Conservation (phyloP, 148 eudicot genomes). For the Vaccinium vitisidaea region DNA sequence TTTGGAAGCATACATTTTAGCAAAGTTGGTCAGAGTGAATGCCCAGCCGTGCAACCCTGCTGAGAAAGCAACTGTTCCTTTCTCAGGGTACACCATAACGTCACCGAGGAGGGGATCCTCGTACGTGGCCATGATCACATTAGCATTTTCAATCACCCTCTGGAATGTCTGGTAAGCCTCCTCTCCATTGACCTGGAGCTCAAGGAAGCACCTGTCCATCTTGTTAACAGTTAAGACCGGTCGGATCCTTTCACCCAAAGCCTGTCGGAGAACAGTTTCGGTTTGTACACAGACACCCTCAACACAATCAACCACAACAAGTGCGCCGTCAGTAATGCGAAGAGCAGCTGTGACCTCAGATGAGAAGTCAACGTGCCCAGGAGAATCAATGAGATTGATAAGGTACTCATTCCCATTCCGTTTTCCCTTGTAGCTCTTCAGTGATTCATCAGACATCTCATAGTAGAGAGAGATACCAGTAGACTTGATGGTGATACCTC, state of each 20-base stretch:
- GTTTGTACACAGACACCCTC: constrained; percentile 92
- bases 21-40: constrained; percentile 69
- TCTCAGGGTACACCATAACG: constrained; percentile 80
- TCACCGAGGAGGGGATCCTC: constrained; percentile 83
- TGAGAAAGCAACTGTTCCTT: constrained; percentile 88
- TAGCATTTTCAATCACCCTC: constrained; percentile 80
- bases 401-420: constrained; percentile 62
- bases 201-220: constrained; percentile 90
- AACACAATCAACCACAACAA: constrained; percentile 77
- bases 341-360: constrained; percentile 86
- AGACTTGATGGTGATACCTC: constrained; percentile 81
- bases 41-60: constrained; percentile 93
- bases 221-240: constrained; percentile 84
- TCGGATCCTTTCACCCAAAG: constrained; percentile 76
- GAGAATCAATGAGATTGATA: constrained; percentile 73
- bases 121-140: constrained; percentile 84
- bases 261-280: constrained; percentile 84
- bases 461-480: constrained; percentile 75
- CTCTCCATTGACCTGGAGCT: constrained; percentile 88
- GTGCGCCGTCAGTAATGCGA: constrained; percentile 82
- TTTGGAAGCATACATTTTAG: constrained; percentile 77
- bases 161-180: constrained; percentile 82
- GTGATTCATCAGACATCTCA: constrained; percentile 56
- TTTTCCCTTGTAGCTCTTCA: constrained; percentile 43
- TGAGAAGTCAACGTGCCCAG: constrained; percentile 80